Conservation (phyloP, 1,284 basidiomycete species). For the Ustilago shanxiensis region DNA sequence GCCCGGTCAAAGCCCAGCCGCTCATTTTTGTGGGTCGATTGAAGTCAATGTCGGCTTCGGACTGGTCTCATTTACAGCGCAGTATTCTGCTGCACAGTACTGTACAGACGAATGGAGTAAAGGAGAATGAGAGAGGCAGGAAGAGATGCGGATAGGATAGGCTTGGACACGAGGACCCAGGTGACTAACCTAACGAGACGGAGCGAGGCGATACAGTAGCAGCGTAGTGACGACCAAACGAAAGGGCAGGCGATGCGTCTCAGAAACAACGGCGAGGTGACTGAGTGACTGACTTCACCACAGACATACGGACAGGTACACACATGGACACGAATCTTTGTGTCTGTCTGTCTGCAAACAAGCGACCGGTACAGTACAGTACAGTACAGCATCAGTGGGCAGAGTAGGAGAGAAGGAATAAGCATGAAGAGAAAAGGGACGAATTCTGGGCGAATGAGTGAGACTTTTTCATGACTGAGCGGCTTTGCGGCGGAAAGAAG, state of each 20-base stretch:
- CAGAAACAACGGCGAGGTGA: constrained; percentile 2
- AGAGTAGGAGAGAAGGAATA: background rate
- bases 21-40: too few relatives aligned
- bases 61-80: background rate
- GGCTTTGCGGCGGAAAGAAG: background rate
- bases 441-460: background rate
- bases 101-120: too few relatives aligned
- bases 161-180: too few relatives aligned
- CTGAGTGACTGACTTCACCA: too few relatives aligned
- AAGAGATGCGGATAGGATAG: too few relatives aligned
- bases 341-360: constrained; percentile 4
- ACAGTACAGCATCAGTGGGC: background rate
- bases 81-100: too few relatives aligned
- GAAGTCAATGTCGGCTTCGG: background rate
- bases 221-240: too few relatives aligned
- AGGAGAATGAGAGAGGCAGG: background rate
- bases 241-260: too few relatives aligned
- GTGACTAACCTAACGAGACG: background rate
- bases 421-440: background rate
- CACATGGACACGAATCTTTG: background rate
- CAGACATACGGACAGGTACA: constrained; percentile 9
- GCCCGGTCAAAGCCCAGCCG: background rate
- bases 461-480: background rate
- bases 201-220: background rate
- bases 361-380: background rate